Percentiles rank a stretch among this genome's conserved stretches.
phyloP scores from a whole-genome alignment of 192 early-diverging fungal species.

The Radiomyces spectabilis region DNA sequence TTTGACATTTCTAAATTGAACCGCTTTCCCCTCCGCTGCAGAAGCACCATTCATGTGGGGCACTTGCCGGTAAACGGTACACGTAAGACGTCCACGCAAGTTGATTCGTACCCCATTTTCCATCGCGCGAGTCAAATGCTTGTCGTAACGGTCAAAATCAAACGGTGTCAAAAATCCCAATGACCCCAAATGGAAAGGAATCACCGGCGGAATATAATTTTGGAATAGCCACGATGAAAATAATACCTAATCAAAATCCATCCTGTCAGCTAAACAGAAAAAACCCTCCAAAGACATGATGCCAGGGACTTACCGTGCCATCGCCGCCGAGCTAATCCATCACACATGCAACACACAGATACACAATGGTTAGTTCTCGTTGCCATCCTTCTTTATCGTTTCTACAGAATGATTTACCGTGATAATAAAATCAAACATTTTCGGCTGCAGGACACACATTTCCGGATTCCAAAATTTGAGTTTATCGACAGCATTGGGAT shows the following conservation, averaged over 20 bases:
- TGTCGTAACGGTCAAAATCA: constrained; percentile 55
- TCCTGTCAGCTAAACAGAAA: too few relatives aligned
- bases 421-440: constrained; percentile 82
- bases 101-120: constrained; percentile 76
- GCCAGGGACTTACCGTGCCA: too few relatives aligned
- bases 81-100: constrained; percentile 83
- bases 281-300: too few relatives aligned
- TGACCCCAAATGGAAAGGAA: constrained; percentile 91
- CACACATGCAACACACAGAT: too few relatives aligned
- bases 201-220: constrained; percentile 82
- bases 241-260: constrained; percentile 42
- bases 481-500: constrained; percentile 35
- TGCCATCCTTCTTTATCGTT: background rate
- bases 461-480: constrained; percentile 72
- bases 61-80: constrained; percentile 74
- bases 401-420: constrained; percentile 41
- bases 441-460: constrained; percentile 55
- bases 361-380: too few relatives aligned
- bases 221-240: constrained; percentile 93
- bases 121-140: constrained; percentile 35
- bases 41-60: constrained; percentile 7
- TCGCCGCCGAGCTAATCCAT: constrained; percentile 93
- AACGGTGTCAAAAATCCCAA: constrained; percentile 94
- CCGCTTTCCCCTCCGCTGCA: background rate
- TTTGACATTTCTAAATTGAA: constrained; percentile 16